phyloP scores from a whole-genome alignment of 768 basidiomycete species.

The Lanmaoa rubissima region DNA sequence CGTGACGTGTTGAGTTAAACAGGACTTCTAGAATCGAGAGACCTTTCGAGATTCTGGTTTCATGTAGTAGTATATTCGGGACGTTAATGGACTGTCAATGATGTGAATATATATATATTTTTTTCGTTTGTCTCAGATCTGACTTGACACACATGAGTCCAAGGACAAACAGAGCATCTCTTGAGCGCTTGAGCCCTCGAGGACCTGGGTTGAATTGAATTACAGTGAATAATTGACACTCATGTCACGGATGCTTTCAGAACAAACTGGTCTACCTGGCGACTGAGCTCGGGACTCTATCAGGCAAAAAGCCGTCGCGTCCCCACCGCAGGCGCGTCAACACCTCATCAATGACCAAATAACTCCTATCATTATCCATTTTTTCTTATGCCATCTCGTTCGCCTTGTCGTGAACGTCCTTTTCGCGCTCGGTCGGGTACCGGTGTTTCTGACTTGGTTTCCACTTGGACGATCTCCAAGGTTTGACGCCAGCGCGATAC shows the following conservation, averaged over 20 bases:
- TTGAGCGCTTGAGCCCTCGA: no score
- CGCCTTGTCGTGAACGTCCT: not conserved
- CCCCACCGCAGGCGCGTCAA: not conserved
- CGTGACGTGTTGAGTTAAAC: constrained; percentile 1
- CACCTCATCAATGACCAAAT: not conserved
- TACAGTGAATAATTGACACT: no score
- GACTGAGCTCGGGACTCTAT: no score
- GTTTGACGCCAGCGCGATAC: constrained; percentile 60
- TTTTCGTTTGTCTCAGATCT: no score
- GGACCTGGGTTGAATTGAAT: no score
- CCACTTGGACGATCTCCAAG: constrained; percentile 64
- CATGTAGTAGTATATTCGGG: not conserved
- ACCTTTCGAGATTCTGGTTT: not conserved
- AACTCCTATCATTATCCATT: no score
- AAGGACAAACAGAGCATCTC: no score
- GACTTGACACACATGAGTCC: no score
- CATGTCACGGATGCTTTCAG: not conserved
- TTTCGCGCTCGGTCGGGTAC: not conserved
- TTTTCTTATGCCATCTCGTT: not conserved
- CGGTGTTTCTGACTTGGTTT: constrained; percentile 42
- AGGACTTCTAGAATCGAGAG: not conserved
- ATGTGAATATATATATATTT: no score
- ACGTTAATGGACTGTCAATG: not conserved
- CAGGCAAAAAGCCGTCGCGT: no score
- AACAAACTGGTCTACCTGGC: not conserved